A percentile compares a stretch with the other conserved stretches of the same genome.
phyloP scores from a whole-genome alignment of 1,139 yeast genomes.

The Magnusiomyces magnusii region DNA sequence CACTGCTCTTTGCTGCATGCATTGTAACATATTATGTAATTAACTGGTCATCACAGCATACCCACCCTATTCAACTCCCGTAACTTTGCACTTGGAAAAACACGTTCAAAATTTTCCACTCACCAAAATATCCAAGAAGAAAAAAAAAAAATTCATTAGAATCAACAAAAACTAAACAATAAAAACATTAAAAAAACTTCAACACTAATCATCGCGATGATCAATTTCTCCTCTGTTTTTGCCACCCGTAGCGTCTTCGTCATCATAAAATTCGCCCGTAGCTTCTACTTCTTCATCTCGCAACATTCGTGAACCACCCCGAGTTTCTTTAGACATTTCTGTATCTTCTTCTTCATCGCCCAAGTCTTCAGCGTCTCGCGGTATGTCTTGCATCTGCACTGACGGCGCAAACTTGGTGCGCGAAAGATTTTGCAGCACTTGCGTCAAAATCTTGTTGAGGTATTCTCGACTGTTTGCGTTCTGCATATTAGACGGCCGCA shows the following conservation, averaged over 20 bases:
- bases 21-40: too few relatives aligned
- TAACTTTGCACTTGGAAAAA: too few relatives aligned
- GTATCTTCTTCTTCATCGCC: constrained; percentile 48
- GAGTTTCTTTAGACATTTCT: constrained; percentile 79
- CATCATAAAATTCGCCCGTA: constrained; percentile 35
- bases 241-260: constrained; percentile 32
- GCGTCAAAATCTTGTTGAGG: constrained; percentile 68
- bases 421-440: constrained; percentile 75
- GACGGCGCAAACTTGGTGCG: constrained; percentile 88
- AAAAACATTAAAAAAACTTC: too few relatives aligned
- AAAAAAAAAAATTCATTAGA: too few relatives aligned
- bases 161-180: not conserved
- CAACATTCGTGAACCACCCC: constrained; percentile 84
- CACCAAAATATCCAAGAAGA: too few relatives aligned
- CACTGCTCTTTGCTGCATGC: too few relatives aligned
- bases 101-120: too few relatives aligned
- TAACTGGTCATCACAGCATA: too few relatives aligned
- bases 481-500: constrained; percentile 89
- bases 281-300: constrained; percentile 56
- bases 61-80: too few relatives aligned
- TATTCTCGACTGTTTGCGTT: constrained; percentile 82
- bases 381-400: constrained; percentile 84
- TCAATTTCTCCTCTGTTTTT: constrained; percentile 12
- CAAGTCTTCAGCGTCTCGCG: constrained; percentile 73
- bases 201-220: not conserved